Base-by-base conservation (phyloP, 768 basidiomycete genomes). In the Podaxis mareebaensis region DNA sequence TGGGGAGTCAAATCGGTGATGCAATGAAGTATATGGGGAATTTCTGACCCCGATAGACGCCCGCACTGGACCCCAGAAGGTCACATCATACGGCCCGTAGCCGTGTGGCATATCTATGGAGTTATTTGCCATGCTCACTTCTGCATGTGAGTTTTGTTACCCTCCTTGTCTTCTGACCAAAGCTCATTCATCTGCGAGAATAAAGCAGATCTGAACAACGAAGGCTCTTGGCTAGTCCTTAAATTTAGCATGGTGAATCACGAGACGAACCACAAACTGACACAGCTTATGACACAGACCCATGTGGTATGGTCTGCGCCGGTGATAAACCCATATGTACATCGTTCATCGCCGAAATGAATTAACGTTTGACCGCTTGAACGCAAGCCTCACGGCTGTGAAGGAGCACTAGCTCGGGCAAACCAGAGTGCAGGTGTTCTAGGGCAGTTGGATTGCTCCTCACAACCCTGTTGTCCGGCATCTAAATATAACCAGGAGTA, bases 121-220 rank as follows among this genome's bases (percentile, higher is more conserved):
- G 33, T 11, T 40, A 7, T 20, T 33, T 48, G 20, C 48, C 48
- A 60, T 60, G 48, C 26, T 20, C 5, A 12, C n/a, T 60, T 60
- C 48, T 17, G 38, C 22, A 38, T 60, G 59, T 60, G 59, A 60
- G 58, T 39, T 53, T 51, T 36, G 5, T 51, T 52, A n/a, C 58
- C 58, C 2, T 30, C 15, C 17, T 33, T 17, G 56, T 42, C 13
- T n/a, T n/a, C 57, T 26, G 26, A 48, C 15, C 1, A 15, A 49
- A 1, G 11, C n/a, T 24, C 48, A 22, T 24, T 20, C 33, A 33
- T 7, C n/a, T 15, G 53, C 33, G 53, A n/a, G 53, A 38, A 54
- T n/a, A 15, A 3, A 38, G 12, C 17, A 8, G 36, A 22, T 8
- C 7, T 36, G 38, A 20, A 20, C 36, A 38, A n/a, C 54, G 54